Conservation (phyloP, 163 green algal genomes). For the Scenedesmus sp. region DNA sequence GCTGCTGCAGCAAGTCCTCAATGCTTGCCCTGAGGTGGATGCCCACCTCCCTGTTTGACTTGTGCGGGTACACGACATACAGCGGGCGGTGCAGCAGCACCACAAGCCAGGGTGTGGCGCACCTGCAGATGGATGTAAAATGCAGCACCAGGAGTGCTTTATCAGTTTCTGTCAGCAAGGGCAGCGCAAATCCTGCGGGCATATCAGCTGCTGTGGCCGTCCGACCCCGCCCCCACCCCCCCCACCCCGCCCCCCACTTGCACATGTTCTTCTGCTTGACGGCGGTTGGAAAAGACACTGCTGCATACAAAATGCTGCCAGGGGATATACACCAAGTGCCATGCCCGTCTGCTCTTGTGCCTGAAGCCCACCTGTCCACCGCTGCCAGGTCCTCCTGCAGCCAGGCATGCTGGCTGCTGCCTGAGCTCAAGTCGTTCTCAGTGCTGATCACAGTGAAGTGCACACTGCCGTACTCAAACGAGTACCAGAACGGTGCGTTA, state of each 20-base stretch:
- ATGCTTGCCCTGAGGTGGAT: constrained; percentile 62
- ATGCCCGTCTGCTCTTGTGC: too few species aligned
- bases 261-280: not conserved
- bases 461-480: constrained; percentile 83
- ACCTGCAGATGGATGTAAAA: constrained; percentile 39
- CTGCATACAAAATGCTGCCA: too few species aligned
- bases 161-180: too few species aligned
- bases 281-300: too few species aligned
- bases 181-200: too few species aligned
- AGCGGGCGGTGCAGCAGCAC: constrained; percentile 72
- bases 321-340: too few species aligned
- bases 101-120: constrained; percentile 79
- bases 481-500: constrained; percentile 92
- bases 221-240: too few species aligned
- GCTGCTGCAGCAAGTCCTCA: constrained; percentile 63
- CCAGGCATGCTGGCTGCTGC: constrained; percentile 79
- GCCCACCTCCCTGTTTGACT: constrained; percentile 69
- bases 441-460: constrained; percentile 88
- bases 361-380: constrained; percentile 66
- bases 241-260: not conserved
- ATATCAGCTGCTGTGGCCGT: not conserved
- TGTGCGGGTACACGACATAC: constrained; percentile 80
- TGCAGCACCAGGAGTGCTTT: not conserved
- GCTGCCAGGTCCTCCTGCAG: constrained; percentile 67
- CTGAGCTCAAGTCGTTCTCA: constrained; percentile 84